A percentile compares a stretch with the other conserved stretches of the same genome.
Conservation (phyloP, 768 basidiomycete genomes). For the Leccinum longicurvipes region DNA sequence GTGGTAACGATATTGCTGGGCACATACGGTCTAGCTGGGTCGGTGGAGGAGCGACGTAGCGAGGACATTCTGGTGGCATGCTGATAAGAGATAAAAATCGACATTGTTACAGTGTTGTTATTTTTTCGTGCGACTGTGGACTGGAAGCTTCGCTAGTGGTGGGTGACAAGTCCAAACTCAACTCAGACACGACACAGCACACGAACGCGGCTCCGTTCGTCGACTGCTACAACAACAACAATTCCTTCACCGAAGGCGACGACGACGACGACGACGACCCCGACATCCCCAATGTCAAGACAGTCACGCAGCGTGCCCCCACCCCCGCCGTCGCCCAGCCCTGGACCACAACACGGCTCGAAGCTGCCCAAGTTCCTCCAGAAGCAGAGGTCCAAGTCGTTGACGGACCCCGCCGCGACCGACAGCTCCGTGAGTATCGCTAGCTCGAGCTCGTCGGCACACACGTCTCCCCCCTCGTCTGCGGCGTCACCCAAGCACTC, state of each 20-base stretch:
- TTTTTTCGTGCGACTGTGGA: slow-evolving; percentile 8
- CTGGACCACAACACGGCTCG: slow-evolving; percentile 38
- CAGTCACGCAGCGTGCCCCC: slow-evolving; percentile 42
- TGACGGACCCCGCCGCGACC: slow-evolving; percentile 37
- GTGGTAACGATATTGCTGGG: background rate
- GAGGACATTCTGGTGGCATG: slow-evolving; percentile 38
- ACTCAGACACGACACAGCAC: slow-evolving; percentile 14
- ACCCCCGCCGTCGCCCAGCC: slow-evolving; percentile 40
- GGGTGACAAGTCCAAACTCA: slow-evolving; percentile 14
- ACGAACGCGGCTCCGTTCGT: slow-evolving; percentile 4
- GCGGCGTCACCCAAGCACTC: slow-evolving; percentile 26
- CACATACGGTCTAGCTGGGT: slow-evolving; percentile 35
- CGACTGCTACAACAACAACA: slow-evolving; percentile 14
- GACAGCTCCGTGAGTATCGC: slow-evolving; percentile 36
- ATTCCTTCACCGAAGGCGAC: slow-evolving; percentile 1
- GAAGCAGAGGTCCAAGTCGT: slow-evolving; percentile 55
- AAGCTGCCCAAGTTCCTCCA: slow-evolving; percentile 70
- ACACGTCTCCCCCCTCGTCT: slow-evolving; percentile 29
- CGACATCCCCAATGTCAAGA: slow-evolving; percentile 40
- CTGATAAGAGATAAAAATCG: background rate
- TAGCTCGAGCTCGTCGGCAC: slow-evolving; percentile 41
- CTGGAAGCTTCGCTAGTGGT: background rate
- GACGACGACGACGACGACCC: slow-evolving; percentile 7
- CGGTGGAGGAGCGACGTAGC: slow-evolving; percentile 30
- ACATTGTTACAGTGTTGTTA: background rate